Evolutionary conservation across 768 basidiomycete species (phyloP).

Genomic region (Phallus indusiatus): DNA sequence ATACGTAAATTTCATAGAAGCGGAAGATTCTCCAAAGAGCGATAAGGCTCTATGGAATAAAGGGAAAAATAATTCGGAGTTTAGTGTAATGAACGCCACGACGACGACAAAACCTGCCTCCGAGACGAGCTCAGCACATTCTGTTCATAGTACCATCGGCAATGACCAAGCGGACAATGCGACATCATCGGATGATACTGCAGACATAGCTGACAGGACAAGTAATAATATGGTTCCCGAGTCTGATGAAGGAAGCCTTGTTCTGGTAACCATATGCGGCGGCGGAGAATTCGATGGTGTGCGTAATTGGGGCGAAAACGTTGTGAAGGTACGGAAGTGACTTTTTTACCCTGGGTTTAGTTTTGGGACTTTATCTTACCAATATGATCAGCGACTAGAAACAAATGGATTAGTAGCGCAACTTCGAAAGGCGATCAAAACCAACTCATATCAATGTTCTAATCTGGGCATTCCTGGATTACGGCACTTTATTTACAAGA

Average conservation of each 20-base stretch:
- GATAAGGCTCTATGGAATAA: background rate
- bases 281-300: constrained; percentile 83
- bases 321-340: constrained; percentile 38
- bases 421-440: constrained; percentile 2
- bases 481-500: constrained; percentile 94
- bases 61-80: background rate
- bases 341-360: background rate
- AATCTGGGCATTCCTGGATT: constrained; percentile 83
- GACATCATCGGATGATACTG: background rate
- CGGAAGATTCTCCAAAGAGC: background rate
- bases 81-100: background rate
- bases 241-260: constrained; percentile 28
- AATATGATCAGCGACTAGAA: constrained; percentile 46
- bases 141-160: background rate
- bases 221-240: background rate
- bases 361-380: background rate
- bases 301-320: constrained; percentile 61
- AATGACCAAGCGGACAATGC: background rate
- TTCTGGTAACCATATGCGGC: constrained; percentile 72
- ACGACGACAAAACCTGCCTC: background rate
- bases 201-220: background rate
- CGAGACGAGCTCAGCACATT: background rate
- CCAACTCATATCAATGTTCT: constrained; percentile 15
- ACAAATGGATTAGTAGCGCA: constrained; percentile 36
- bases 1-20: constrained; percentile 60